These are phyloP conservation scores for Cylindrotheca fusiformis DNA, from an alignment of 108 stramenopile species.

Conservation along the genomic window DNA sequence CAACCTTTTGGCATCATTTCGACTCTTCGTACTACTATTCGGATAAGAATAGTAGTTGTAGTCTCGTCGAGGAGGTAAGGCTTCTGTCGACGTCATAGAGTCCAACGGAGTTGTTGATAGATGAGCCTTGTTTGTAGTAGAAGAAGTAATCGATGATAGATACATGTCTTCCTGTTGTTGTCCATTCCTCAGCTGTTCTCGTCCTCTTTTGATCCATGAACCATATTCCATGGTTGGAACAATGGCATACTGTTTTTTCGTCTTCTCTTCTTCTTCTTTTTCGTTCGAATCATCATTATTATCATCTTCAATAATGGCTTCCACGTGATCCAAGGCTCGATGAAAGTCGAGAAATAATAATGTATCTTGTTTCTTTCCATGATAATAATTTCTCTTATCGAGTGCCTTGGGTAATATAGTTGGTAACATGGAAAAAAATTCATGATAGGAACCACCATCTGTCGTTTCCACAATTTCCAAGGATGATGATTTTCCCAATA, in stretches of 20 bases:
- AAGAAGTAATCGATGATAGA: too few species aligned
- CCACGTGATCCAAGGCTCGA: conserved; percentile 38
- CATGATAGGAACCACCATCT: conserved; percentile 14
- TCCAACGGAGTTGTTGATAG: too few species aligned
- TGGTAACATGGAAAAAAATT: conserved; percentile 34
- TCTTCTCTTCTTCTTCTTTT: too few species aligned
- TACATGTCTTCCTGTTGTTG: too few species aligned
- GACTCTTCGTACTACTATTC: too few species aligned
- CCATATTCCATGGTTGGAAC: conserved; percentile 9
- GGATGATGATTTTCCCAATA: conserved; percentile 19
- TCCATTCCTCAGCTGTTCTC: too few species aligned
- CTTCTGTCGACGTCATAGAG: too few species aligned
- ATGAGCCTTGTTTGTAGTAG: too few species aligned
- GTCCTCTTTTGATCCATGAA: conserved; percentile 29
- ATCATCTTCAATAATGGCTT: conserved; percentile 33
- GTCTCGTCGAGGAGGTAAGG: too few species aligned
- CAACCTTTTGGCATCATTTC: too few species aligned
- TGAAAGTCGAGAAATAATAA: conserved; percentile 33
- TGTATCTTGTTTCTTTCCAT: conserved; percentile 1
- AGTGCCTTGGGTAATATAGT: conserved; percentile 29
- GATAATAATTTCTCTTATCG: conserved; percentile 8
- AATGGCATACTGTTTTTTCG: conserved; percentile 17
- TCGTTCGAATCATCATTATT: too few species aligned
- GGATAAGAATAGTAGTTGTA: too few species aligned
- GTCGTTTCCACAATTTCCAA: conserved; percentile 32